Base-by-base conservation (phyloP, 2,329 filamentous ascomycete genomes). In the Trichoderma sp. region DNA sequence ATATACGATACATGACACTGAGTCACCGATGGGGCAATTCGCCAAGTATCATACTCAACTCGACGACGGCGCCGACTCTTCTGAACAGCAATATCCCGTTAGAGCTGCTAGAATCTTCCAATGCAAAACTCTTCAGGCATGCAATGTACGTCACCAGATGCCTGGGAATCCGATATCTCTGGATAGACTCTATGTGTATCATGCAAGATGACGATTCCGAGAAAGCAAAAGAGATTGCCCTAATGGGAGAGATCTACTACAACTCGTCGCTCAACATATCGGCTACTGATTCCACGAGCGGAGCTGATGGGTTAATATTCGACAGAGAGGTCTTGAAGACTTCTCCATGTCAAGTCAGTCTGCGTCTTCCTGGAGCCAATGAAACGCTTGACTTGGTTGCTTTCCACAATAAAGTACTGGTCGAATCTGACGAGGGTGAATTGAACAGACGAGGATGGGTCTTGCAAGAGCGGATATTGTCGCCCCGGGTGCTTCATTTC, bases 191-290 rank as follows among this genome's bases (percentile, higher is more conserved):
- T 2, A 39, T 71, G n/a, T 71, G 69, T 47, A 58, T 71, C 69
- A 65, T 71, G 21, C 69, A 71, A 30, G 69, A 71, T 43, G 69
- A 71, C n/a, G 47, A 36, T 0, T 28, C 70, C 3, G 74, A 75
- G n/a, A 47, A 68, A 4, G 34, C 5, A 15, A 34, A 39, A 4
- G 73, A 75, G 24, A 39, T 75, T 6, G 61, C 63, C 2, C 73
- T 72, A 9, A 75, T 75, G 74, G 73, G 73, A 6, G 65, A 75
- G 18, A 75, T 75, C 24, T 75, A 75, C 39, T 53, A 43, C 24
- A 72, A 73, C 28, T 74, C 74, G 4, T 69, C 71, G 9, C 69
- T 76, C 24, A 74, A 73, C 47, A 75, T 75, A 4, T 75, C 72
- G 30, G 67, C 74, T 12, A 64, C 73, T 11, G 66, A 65, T 15